Conservation (phyloP, 768 basidiomycete species). For the Suillus tomentosus region DNA sequence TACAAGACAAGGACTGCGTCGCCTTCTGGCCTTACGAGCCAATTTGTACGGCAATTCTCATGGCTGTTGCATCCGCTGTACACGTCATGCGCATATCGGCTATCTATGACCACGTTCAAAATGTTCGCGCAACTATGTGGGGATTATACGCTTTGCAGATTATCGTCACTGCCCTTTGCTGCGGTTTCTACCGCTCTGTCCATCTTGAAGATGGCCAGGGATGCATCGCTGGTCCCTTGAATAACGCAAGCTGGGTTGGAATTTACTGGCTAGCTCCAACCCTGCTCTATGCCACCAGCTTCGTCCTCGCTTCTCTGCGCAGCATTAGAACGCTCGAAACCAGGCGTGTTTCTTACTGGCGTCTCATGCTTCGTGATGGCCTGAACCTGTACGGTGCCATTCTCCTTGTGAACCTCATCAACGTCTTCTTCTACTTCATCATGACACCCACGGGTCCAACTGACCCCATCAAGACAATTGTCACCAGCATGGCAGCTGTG, state of each 20-base stretch:
- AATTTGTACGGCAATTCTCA: constrained; percentile 78
- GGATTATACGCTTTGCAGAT: constrained; percentile 66
- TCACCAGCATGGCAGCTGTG: constrained; percentile 84
- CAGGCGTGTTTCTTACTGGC: constrained; percentile 70
- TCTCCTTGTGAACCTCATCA: constrained; percentile 78
- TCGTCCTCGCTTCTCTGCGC: constrained; percentile 25
- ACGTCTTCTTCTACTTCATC: constrained; percentile 88
- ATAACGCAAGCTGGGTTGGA: constrained; percentile 69
- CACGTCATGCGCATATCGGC: constrained; percentile 81
- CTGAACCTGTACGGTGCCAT: constrained; percentile 85
- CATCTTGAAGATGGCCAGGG: constrained; percentile 75
- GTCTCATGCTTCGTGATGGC: constrained; percentile 88
- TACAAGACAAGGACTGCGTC: constrained; percentile 53
- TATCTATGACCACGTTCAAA: constrained; percentile 67
- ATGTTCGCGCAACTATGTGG: constrained; percentile 57
- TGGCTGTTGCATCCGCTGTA: constrained; percentile 68
- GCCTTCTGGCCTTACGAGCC: constrained; percentile 85
- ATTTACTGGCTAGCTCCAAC: constrained; percentile 86
- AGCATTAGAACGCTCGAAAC: constrained; percentile 26
- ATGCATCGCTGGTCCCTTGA: constrained; percentile 82
- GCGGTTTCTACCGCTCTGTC: constrained; percentile 82
- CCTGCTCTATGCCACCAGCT: constrained; percentile 50
- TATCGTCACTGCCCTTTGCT: constrained; percentile 70
- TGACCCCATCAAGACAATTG: constrained; percentile 81
- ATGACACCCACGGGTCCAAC: constrained; percentile 58